Base-by-base conservation (phyloP, 805 yeast genomes). In the Danielia oregonensis region DNA sequence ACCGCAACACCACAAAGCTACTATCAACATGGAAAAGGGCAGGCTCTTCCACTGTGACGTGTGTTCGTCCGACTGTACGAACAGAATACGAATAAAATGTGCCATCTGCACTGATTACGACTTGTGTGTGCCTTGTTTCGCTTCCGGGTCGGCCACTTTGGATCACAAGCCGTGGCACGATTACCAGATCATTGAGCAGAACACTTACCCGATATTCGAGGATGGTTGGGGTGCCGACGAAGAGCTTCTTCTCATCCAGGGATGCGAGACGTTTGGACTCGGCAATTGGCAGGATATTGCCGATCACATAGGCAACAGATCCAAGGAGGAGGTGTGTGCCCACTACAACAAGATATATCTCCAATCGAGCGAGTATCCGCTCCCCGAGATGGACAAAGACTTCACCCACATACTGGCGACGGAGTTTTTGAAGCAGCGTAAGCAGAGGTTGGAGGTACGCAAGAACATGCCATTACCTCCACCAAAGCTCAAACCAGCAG, bases 271-370 rank as follows among this genome's bases (percentile, higher is more conserved):
- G 7, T 73, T 77, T 29, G 98, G 99, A 0, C 58, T 93, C 36
- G 99, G 99, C 2, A 88, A 89, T 57, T 93, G 98, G 98, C 95
- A 86, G 52, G 98, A 93, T 57, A 78, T 94, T n/a, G 83, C 96
- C 8, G 97, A 93, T 54, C 95, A 86, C 54, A 86, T 94, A 36
- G 97, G 97, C 9, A 86, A 89, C 25, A 62, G 97, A 42, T 78
- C 87, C 9, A 87, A 86, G 55, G 96, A 88, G 40, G 98, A 94
- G 57, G 96, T 88, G 14, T 87, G 79, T 4, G 68, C 74, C 33
- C 99, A 93, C 60, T 93, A 91, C 63, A 70, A 71, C 43, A 68
- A 76, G 9, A 72, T 80, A 6, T 93, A 89, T 57, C 55, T 93
- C 18, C 63, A 84, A 33, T 75, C 87, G 13, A 62, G 65, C 1